Evolutionary conservation across 768 basidiomycete species (phyloP).

Genomic region (Naganishia onofrii): DNA sequence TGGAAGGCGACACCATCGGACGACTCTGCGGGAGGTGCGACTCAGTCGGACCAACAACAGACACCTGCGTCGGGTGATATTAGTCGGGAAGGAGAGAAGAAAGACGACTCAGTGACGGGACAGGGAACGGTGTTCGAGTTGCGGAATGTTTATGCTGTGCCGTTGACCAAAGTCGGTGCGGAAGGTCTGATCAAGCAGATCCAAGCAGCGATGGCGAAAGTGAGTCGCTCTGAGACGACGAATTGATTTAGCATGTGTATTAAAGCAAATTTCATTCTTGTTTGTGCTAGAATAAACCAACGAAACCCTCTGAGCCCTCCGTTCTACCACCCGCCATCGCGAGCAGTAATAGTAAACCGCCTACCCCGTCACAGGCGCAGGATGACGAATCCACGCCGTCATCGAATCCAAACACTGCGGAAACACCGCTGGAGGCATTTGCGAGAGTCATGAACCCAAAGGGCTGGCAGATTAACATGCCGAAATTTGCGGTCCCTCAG

Average conservation of each 20-base stretch:
- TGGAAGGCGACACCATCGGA: background rate
- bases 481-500: constrained; percentile 12
- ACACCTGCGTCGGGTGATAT: background rate
- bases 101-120: background rate
- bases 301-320: constrained; percentile 6
- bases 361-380: background rate
- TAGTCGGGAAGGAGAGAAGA: background rate
- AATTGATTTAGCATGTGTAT: too few species aligned
- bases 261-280: too few species aligned
- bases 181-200: constrained; percentile 28
- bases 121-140: constrained; percentile 37
- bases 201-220: constrained; percentile 23
- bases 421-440: constrained; percentile 24
- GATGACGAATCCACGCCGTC: constrained; percentile 24
- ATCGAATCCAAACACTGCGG: constrained; percentile 2
- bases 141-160: constrained; percentile 42
- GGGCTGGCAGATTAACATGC: constrained; percentile 12
- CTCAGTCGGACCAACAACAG: background rate
- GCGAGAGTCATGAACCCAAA: constrained; percentile 30
- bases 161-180: constrained; percentile 32
- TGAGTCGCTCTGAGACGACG: constrained; percentile 3
- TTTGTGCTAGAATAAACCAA: constrained; percentile 6
- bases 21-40: background rate
- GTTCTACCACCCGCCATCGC: background rate
- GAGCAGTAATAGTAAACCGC: background rate